These are phyloP conservation scores for Penicillium oxalicum DNA, from an alignment of 2,329 filamentous ascomycete species.

Conservation along the genomic window DNA sequence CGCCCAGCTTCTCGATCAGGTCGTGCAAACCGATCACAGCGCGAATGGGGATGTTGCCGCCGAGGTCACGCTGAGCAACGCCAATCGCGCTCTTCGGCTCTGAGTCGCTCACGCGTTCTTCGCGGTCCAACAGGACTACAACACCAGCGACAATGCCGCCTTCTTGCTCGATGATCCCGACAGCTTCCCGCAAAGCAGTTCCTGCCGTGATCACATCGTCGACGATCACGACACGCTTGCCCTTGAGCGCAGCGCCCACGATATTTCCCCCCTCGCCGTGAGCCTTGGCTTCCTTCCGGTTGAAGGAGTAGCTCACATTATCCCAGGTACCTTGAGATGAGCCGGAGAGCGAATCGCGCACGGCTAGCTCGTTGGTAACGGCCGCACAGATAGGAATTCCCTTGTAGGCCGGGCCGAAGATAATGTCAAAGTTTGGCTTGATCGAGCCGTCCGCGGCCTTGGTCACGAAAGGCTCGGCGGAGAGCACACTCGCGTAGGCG, in stretches of 20 bases:
- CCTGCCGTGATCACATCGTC: slow-evolving; percentile 97
- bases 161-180: slow-evolving; percentile 78
- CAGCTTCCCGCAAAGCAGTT: slow-evolving; percentile 87
- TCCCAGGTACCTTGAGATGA: slow-evolving; percentile 54
- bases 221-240: slow-evolving; percentile 80
- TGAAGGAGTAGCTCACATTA: slow-evolving; percentile 76
- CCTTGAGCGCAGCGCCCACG: slow-evolving; percentile 78
- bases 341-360: slow-evolving; percentile 49
- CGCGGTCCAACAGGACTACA: slow-evolving; percentile 79
- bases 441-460: slow-evolving; percentile 29
- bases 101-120: slow-evolving; percentile 55
- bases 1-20: slow-evolving; percentile 64
- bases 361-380: slow-evolving; percentile 67
- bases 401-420: slow-evolving; percentile 96
- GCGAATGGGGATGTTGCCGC: slow-evolving; percentile 64
- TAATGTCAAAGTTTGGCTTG: slow-evolving; percentile 64
- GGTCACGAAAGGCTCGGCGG: slow-evolving; percentile 41
- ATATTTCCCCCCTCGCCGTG: slow-evolving; percentile 93
- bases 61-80: slow-evolving; percentile 74
- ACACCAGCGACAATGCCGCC: slow-evolving; percentile 83
- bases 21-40: slow-evolving; percentile 69
- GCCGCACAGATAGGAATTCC: slow-evolving; percentile 85
- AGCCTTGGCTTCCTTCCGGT: slow-evolving; percentile 93
- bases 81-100: slow-evolving; percentile 73
- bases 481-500: slow-evolving; percentile 66